phyloP scores from a whole-genome alignment of 768 basidiomycete genomes.

The Suillus tomentosus region DNA sequence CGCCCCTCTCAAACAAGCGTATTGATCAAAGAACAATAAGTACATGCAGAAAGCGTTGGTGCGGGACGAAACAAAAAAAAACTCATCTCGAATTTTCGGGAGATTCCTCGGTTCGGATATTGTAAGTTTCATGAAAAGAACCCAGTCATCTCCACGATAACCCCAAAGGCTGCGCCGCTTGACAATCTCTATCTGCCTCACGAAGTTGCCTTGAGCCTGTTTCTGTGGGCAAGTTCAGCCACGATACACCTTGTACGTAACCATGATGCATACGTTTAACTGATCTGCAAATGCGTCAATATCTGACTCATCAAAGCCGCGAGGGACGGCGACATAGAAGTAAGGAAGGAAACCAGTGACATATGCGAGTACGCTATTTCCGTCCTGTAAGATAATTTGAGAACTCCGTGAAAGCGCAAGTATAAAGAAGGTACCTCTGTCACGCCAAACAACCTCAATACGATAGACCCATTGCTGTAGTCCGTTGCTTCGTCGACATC shows the following conservation, averaged over 20 bases:
- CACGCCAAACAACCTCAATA: constrained; percentile 83
- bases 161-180: constrained; percentile 81
- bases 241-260: neutral
- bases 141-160: constrained; percentile 78
- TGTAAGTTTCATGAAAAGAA: constrained; percentile 85
- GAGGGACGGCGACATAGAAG: constrained; percentile 88
- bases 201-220: constrained; percentile 36
- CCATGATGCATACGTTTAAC: constrained; percentile 64
- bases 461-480: constrained; percentile 40
- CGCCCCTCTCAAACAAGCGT: constrained; percentile 75
- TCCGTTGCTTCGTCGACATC: constrained; percentile 78
- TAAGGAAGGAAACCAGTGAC: constrained; percentile 88
- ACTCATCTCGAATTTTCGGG: constrained; percentile 93
- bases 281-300: constrained; percentile 61
- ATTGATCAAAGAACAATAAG: constrained; percentile 26
- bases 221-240: constrained; percentile 18
- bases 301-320: constrained; percentile 76
- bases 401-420: neutral
- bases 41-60: constrained; percentile 16
- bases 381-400: constrained; percentile 48
- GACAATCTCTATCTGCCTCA: constrained; percentile 58
- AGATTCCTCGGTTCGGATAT: constrained; percentile 71
- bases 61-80: constrained; percentile 10
- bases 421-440: constrained; percentile 59
- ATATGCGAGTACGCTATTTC: constrained; percentile 86